Conservation (phyloP, 257 asterid species). For the Paraleonurus japonicus region DNA sequence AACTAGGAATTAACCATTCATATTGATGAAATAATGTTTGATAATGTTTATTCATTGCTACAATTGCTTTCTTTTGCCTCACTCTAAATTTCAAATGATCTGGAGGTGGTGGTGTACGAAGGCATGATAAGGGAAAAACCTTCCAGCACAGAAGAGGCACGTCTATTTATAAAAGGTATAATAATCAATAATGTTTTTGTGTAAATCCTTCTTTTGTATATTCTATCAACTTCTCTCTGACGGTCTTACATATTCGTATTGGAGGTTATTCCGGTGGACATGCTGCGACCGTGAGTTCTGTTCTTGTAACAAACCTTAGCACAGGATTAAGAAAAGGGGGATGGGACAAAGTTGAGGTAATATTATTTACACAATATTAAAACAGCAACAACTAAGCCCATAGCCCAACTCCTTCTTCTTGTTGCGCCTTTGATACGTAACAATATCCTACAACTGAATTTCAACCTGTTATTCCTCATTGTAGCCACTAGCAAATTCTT, state of each 20-base stretch:
- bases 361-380: too few species aligned
- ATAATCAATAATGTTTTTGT: neutral
- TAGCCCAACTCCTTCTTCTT: too few species aligned
- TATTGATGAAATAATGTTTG: neutral
- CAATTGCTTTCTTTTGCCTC: conserved; percentile 26
- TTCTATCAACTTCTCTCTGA: conserved; percentile 18
- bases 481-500: neutral
- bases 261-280: conserved; percentile 76
- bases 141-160: conserved; percentile 85
- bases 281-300: conserved; percentile 85
- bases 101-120: conserved; percentile 98
- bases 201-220: conserved; percentile 10
- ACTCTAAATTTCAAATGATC: conserved; percentile 40
- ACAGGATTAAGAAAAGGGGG: conserved; percentile 70
- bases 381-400: too few species aligned
- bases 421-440: too few species aligned
- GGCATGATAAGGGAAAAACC: conserved; percentile 92
- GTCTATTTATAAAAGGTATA: conserved; percentile 71
- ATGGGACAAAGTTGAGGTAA: conserved; percentile 96
- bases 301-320: conserved; percentile 74
- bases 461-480: neutral
- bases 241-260: conserved; percentile 18
- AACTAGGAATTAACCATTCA: conserved; percentile 3
- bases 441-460: too few species aligned
- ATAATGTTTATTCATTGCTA: neutral